phyloP scores from a whole-genome alignment of 2,329 filamentous ascomycete species.

The Botryotinia globosa region DNA sequence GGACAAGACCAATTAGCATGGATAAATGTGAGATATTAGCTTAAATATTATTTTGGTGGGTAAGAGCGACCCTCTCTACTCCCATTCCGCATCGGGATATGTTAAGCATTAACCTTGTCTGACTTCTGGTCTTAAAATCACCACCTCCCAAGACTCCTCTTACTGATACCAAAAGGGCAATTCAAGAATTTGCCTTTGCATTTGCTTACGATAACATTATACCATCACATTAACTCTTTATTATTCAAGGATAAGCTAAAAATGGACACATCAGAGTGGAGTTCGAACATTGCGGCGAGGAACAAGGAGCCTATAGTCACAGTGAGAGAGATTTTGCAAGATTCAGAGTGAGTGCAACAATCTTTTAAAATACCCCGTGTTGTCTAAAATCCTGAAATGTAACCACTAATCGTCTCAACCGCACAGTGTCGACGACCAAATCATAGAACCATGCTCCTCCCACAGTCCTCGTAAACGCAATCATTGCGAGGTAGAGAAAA shows the following conservation, averaged over 20 bases:
- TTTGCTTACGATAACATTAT: not conserved
- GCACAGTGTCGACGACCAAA: constrained; percentile 3
- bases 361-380: not conserved
- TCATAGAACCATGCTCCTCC: not conserved
- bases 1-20: not conserved
- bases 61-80: not conserved
- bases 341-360: constrained; percentile 3
- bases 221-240: not conserved
- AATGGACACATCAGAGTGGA: constrained; percentile 9
- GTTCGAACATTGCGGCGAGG: not conserved
- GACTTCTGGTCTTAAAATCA: not conserved
- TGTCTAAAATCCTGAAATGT: not conserved
- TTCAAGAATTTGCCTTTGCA: not conserved
- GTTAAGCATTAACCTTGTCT: not conserved
- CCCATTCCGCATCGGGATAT: not conserved
- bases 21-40: not conserved
- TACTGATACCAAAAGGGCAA: not conserved
- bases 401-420: not conserved
- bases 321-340: constrained; percentile 5
- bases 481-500: not conserved
- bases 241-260: not conserved
- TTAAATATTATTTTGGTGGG: not conserved
- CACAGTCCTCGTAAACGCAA: constrained; percentile 1
- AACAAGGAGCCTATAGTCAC: constrained; percentile 1
- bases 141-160: not conserved